Base-by-base conservation (phyloP, 306 rosid species). In the Vigna unguiculata region DNA sequence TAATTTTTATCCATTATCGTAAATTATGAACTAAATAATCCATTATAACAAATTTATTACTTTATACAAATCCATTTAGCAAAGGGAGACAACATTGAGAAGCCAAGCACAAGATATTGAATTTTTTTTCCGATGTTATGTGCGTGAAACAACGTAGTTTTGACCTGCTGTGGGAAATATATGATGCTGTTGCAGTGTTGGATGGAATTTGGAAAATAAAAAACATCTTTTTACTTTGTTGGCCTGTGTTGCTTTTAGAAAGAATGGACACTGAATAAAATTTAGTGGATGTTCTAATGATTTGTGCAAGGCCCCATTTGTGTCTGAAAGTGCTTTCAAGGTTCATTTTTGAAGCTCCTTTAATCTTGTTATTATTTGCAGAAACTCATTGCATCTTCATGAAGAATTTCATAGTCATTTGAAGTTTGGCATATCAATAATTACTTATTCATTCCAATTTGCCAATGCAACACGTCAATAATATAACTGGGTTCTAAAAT, bases 221-320 rank as follows among this genome's bases (percentile, higher is more conserved):
- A 17, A 20, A 71, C 36, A 62, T 22, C 60, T 75, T 80, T 55
- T 62, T 63, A 68, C 74, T 78, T 69, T 83, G 81, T 77, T 72
- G 74, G 83, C 82, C 71, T 78, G 60, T 83, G 81, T 75, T 72
- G 74, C 84, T 82, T 59, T 57, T 36, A 69, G 79, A 71, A 55
- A 76, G 81, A 79, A 71, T 69, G 84, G 76, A 89, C 91, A 84
- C 88, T 77, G 90, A 87, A 87, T 87, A 84, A 77, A 81, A 83
- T 83, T 81, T 84, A 87, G 91, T 84, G 91, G 90, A 67, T 61
- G 73, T 83, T 82, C 75, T 85, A 87, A 85, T 89, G 84, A 89
- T 85, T 85, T 46, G 12, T 58, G 1, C 30, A 36, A 71, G 88
- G 86, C 32, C 68, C 84, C 86, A 45, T 85, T 70, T 75, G 38